Evolutionary conservation across 2,329 filamentous ascomycete species (phyloP).

Genomic region (Colletotrichum orchidophilum): DNA sequence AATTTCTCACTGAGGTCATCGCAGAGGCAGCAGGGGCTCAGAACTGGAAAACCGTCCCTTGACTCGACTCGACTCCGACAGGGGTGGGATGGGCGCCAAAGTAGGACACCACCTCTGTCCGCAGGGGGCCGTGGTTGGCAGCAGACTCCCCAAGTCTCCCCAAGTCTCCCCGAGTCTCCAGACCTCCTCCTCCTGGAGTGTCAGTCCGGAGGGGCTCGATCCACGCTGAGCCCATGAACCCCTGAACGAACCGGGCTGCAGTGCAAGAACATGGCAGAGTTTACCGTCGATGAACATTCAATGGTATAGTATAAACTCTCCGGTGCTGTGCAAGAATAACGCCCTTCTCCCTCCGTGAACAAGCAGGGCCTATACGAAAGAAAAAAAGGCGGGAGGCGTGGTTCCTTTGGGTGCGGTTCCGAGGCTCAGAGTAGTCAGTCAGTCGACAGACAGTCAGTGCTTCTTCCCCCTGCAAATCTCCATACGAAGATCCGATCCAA

Average conservation of each 20-base stretch:
- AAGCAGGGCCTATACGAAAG: neutral
- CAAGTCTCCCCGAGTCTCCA: neutral
- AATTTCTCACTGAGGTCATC: slow-evolving; percentile 14
- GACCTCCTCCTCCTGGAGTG: neutral
- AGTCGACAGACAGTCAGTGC: slow-evolving; percentile 2
- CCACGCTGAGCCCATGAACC: neutral
- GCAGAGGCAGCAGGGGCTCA: slow-evolving; percentile 1
- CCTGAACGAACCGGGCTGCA: neutral
- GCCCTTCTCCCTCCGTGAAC: neutral
- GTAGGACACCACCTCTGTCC: neutral
- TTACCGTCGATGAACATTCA: neutral
- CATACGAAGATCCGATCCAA: slow-evolving; percentile 30
- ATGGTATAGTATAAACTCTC: neutral
- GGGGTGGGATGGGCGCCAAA: slow-evolving; percentile 1
- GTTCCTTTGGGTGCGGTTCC: slow-evolving; percentile 11
- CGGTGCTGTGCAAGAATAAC: neutral
- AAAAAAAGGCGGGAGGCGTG: slow-evolving; percentile 1
- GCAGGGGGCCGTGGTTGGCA: slow-evolving; percentile 9
- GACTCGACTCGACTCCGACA: slow-evolving; percentile 16
- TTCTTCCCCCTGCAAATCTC: slow-evolving; percentile 15
- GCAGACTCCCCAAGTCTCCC: slow-evolving; percentile 5
- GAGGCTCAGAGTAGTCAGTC: too few species aligned
- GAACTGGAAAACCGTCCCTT: slow-evolving; percentile 6
- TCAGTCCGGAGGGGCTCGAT: neutral
- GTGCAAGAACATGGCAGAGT: neutral